Percentiles rank a stretch among this genome's conserved stretches.
Evolutionary conservation across 1,284 basidiomycete genomes (phyloP).

Genomic region (Irpex lacteus): DNA sequence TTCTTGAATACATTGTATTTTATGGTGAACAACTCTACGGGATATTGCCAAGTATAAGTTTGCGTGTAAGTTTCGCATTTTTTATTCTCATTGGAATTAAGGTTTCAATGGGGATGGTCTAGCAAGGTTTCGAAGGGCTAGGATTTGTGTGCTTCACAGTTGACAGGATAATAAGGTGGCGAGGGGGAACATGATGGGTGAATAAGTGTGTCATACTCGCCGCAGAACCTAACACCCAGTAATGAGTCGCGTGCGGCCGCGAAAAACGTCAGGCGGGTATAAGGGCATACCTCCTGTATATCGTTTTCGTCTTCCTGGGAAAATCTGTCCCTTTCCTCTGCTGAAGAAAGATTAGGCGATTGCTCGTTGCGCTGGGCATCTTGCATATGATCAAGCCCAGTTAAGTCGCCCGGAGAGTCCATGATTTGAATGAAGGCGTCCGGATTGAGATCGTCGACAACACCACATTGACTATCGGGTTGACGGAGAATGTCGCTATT

Average conservation of each 20-base stretch:
- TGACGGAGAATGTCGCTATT: not conserved
- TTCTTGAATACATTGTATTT: not conserved
- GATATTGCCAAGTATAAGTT: not conserved
- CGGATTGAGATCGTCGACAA: not conserved
- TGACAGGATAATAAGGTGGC: too few relatives aligned
- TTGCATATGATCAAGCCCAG: not conserved
- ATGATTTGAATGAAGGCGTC: not conserved
- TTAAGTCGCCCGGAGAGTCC: not conserved
- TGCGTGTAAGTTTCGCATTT: too few relatives aligned
- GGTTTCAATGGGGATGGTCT: too few relatives aligned
- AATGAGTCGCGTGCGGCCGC: too few relatives aligned
- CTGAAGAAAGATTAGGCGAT: not conserved
- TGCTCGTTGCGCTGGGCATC: not conserved
- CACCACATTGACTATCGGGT: not conserved
- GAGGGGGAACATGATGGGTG: too few relatives aligned
- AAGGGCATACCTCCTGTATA: not conserved
- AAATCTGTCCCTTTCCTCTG: not conserved
- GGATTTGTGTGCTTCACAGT: too few relatives aligned
- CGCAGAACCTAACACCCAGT: too few relatives aligned
- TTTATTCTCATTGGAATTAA: too few relatives aligned
- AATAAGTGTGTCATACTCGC: too few relatives aligned
- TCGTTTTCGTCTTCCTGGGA: not conserved
- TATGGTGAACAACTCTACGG: not conserved
- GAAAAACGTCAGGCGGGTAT: not conserved
- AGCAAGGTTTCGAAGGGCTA: too few relatives aligned